Conservation (phyloP, 83 land plant species). For the Diphasiastrum complanatum region DNA sequence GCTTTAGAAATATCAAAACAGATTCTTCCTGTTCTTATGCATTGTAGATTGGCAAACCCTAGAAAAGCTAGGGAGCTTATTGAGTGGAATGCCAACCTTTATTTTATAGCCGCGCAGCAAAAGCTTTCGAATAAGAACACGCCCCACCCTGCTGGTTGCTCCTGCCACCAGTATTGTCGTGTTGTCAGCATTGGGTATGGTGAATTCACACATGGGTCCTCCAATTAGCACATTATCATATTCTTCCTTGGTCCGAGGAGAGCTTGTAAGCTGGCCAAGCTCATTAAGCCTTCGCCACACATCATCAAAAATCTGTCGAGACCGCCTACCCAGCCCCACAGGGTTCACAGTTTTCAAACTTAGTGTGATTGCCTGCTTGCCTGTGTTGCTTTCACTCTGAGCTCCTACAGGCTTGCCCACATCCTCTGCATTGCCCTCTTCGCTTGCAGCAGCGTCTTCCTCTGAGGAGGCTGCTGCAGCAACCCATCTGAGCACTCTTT, state of each 20-base stretch:
- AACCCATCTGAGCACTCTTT: no score
- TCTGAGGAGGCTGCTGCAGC: no score
- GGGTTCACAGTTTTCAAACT: slow-evolving; percentile 92
- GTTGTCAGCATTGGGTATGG: slow-evolving; percentile 78
- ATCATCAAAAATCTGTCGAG: slow-evolving; percentile 84
- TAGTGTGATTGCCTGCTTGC: no score
- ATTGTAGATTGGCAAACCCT: no score
- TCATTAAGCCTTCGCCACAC: slow-evolving; percentile 84
- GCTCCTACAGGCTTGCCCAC: no score
- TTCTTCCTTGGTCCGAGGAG: slow-evolving; percentile 41
- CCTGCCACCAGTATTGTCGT: slow-evolving; percentile 95
- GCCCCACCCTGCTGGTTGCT: slow-evolving; percentile 89
- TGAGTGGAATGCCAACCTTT: no score
- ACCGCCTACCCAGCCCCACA: slow-evolving; percentile 71
- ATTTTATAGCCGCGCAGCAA: slow-evolving; percentile 93
- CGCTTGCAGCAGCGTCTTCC: no score
- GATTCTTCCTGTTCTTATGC: no score
- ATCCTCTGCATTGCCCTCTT: no score
- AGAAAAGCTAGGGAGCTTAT: no score
- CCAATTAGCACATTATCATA: slow-evolving; percentile 49
- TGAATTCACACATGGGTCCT: slow-evolving; percentile 92
- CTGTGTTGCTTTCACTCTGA: no score
- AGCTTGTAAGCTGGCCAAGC: slow-evolving; percentile 80
- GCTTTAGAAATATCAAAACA: no score
- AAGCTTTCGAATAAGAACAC: slow-evolving; percentile 80